Evolutionary conservation across 169 alveolate species (phyloP).

Genomic region (Cryptosporidium felis): DNA sequence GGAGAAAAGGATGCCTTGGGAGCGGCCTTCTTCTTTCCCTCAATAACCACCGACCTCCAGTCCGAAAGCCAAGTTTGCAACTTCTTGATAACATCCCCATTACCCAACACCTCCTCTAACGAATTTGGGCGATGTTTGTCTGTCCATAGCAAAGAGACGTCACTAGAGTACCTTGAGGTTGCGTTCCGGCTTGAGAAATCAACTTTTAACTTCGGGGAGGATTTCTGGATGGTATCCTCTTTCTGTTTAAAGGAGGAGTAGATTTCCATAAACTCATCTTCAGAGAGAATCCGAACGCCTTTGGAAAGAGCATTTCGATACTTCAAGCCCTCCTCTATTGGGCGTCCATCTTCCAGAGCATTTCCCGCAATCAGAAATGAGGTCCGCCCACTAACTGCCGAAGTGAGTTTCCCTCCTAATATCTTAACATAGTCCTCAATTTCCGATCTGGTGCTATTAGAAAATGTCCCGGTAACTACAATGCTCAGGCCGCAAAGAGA

Average conservation of each 20-base stretch:
- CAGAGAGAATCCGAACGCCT: slow-evolving; percentile 79
- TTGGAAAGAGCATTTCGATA: slow-evolving; percentile 84
- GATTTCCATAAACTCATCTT: slow-evolving; percentile 80
- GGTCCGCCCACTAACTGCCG: slow-evolving; percentile 89
- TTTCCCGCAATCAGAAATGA: slow-evolving; percentile 90
- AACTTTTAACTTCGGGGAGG: neutral
- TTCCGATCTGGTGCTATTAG: slow-evolving; percentile 24
- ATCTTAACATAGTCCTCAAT: slow-evolving; percentile 76
- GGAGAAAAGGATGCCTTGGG: slow-evolving; percentile 69
- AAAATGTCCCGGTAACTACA: slow-evolving; percentile 62
- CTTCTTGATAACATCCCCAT: slow-evolving; percentile 83
- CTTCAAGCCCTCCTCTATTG: slow-evolving; percentile 87
- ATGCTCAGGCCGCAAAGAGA: slow-evolving; percentile 45
- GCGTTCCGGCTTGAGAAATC: neutral
- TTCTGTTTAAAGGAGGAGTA: slow-evolving; percentile 69
- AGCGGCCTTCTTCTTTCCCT: slow-evolving; percentile 74
- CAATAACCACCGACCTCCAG: slow-evolving; percentile 91
- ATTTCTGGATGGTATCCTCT: neutral
- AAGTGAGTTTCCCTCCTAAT: slow-evolving; percentile 90
- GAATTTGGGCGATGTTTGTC: slow-evolving; percentile 93
- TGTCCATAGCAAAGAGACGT: slow-evolving; percentile 83
- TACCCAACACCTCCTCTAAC: slow-evolving; percentile 91
- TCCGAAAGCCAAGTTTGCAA: slow-evolving; percentile 92
- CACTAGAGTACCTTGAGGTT: neutral
- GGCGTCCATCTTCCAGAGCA: slow-evolving; percentile 94